Evolutionary conservation across 164 flowering plant species (phyloP), one percentile per base, ranked within the genome.

Genomic region (Berberis thunbergii): DNA sequence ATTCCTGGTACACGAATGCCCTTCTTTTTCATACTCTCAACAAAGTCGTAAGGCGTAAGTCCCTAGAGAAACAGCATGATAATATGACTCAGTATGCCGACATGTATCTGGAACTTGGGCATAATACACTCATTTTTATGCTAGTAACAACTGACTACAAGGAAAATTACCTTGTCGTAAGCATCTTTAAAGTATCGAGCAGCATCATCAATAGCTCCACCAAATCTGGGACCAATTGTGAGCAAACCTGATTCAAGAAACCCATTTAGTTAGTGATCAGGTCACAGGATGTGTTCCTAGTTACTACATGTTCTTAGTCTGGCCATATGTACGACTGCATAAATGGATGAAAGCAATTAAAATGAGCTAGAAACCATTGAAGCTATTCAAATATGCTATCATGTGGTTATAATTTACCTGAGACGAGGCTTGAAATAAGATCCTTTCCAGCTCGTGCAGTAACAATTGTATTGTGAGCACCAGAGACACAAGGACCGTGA

Each of bases 401-500:
- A 54, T 3, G 49, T 13, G 40, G 42, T 46, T 3, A 40, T 40
- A 49, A 12, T 52, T 60, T 72, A 93, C 98, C 99, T 67, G 99
- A 85, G 52, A 95, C 99, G 55, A 95, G 94, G 63, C 99, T 83
- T 53, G 97, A 95, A 61, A 95, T 96, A 44, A 95, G 83, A 70
- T 95, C 99, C 75, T 95, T 95, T 67, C 97, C 97, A 59, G 99
- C 99, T 64, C 99, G 84, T 64, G 99, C 97, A 39, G 99, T 95
- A 45, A 95, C 97, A 61, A 91, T 95, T 39, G 97, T 81, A 76
- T 91, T 95, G 86, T 95, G 99, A 74, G 99, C 99, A 73, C 99
- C 97, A 72, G 99, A 95, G 64, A 91, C 97, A 69, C 99, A 95
- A 44, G 99, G 99, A 70, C 99, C 99, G 74, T 95, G 99, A 70